Percentiles rank a stretch among this genome's conserved stretches.
Conservation (phyloP, 177 flowering plant genomes). For the Vitis hybrid region DNA sequence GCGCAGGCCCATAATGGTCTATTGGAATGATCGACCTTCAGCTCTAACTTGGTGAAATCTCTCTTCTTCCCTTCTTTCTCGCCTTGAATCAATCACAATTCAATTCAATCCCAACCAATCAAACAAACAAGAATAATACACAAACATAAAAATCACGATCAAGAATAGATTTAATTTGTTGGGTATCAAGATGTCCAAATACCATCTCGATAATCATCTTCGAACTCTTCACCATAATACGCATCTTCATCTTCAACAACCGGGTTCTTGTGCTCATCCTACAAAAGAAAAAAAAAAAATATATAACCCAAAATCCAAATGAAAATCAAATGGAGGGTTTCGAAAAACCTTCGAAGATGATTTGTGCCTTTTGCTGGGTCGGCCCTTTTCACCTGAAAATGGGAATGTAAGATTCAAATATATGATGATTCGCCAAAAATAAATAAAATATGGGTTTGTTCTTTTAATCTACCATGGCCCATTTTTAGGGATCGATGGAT, state of each 20-base stretch:
- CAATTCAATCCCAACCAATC: constrained; percentile 6
- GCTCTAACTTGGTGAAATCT: constrained; percentile 82
- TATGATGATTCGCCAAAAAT: background rate
- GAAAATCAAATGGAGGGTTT: background rate
- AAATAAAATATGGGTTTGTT: background rate
- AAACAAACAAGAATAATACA: background rate
- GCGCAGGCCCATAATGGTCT: constrained; percentile 97
- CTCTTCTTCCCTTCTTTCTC: constrained; percentile 60
- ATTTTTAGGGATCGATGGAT: no score
- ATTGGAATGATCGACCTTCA: constrained; percentile 87
- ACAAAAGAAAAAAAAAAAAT: constrained; percentile 6
- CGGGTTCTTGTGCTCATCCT: constrained; percentile 39
- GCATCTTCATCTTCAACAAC: constrained; percentile 36
- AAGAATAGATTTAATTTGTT: no score
- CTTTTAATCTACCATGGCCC: no score
- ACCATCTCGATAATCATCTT: constrained; percentile 56
- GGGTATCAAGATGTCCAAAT: background rate
- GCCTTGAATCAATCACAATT: constrained; percentile 20
- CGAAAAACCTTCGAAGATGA: constrained; percentile 42
- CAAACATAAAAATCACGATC: background rate
- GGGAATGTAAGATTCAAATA: background rate
- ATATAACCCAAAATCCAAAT: background rate
- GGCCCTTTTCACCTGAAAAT: constrained; percentile 59
- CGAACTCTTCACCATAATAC: constrained; percentile 37
- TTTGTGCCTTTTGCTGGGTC: constrained; percentile 57